phyloP scores from a whole-genome alignment of 2,329 filamentous ascomycete genomes.

The Monosporascus sp. region DNA sequence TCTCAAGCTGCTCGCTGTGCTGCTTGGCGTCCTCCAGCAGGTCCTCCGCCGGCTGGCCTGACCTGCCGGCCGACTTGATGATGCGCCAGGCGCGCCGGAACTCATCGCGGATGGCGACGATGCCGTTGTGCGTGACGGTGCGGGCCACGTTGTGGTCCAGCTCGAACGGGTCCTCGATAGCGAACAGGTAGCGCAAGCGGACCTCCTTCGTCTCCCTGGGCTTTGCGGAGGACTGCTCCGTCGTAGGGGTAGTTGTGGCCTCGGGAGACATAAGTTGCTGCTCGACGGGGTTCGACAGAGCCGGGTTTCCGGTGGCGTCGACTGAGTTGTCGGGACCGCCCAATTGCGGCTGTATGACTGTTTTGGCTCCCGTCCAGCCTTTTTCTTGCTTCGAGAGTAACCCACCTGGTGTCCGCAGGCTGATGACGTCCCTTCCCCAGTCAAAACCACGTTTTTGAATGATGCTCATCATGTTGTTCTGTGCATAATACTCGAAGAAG shows the following conservation, averaged over 20 bases:
- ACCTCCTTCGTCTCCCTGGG: slow-evolving; percentile 57
- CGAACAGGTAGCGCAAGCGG: slow-evolving; percentile 75
- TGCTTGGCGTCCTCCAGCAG: slow-evolving; percentile 47
- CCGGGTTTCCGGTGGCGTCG: too few species aligned
- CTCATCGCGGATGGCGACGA: slow-evolving; percentile 77
- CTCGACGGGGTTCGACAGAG: background rate
- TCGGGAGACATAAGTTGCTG: slow-evolving; percentile 7
- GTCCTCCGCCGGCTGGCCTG: slow-evolving; percentile 32
- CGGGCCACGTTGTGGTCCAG: slow-evolving; percentile 80
- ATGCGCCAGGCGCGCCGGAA: slow-evolving; percentile 76
- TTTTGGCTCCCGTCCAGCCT: slow-evolving; percentile 81
- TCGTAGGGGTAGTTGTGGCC: background rate
- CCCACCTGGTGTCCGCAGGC: slow-evolving; percentile 66
- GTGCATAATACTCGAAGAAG: slow-evolving; percentile 85
- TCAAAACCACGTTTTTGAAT: slow-evolving; percentile 58
- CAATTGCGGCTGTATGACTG: slow-evolving; percentile 50
- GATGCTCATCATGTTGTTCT: slow-evolving; percentile 48
- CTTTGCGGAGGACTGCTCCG: slow-evolving; percentile 17
- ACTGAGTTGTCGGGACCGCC: slow-evolving; percentile 12
- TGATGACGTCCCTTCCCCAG: slow-evolving; percentile 76
- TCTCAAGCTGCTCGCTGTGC: slow-evolving; percentile 28
- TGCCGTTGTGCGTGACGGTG: slow-evolving; percentile 77
- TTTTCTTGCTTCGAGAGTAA: slow-evolving; percentile 70
- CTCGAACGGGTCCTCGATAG: slow-evolving; percentile 91
- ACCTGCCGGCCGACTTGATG: slow-evolving; percentile 48